Evolutionary conservation across 2,329 filamentous ascomycete genomes (phyloP), one percentile per base, ranked within the genome.

Genomic region (Aspergillus viridinutans): DNA sequence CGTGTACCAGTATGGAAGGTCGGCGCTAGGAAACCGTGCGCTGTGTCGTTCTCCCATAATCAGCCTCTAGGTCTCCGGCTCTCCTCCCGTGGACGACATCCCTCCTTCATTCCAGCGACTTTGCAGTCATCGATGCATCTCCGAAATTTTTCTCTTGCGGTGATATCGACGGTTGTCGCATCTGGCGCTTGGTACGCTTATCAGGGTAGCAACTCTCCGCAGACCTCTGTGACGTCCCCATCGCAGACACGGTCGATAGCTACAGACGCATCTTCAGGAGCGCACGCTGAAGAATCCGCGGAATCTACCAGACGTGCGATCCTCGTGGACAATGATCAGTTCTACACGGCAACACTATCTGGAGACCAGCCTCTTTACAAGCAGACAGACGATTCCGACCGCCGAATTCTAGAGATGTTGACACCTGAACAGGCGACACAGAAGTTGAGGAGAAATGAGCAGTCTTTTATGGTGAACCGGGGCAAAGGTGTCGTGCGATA

Each of bases 401-500:
- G 88, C 62, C 90, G 89, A 70, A 88, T 97, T 35, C 81, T 99
- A 58, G 93, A 97, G 79, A 99, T 99, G 93, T 81, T 99, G 75
- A 95, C 90, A 10, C 90, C 93, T 0, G 93, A 97, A 58, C 92
- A 99, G 80, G 92, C 91, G 25, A 95, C 92, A 14, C 85, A 90
- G 68, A 96, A 93, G 78, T 78, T 99, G 67, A 84, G 94, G 64
- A 87, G 89, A 72, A 90, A 90, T 69, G 92, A 99, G 76, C 87
- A 96, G 77, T 97, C 92, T 29, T 97, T 92, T 75, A 80, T 92
- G 9, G 90, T 99, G 43, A 91, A 91, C 58, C 82, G 94, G 53
- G 95, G 94, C 14, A 85, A 90, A 72, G 94, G 94, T 40, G 93
- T 99, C 42, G 87, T 96, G 61, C 86, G 94, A 64, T 99, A 99